Percentiles rank a stretch among this genome's conserved stretches.
Evolutionary conservation across 306 rosid species (phyloP).

Genomic region (Pyrus communis): DNA sequence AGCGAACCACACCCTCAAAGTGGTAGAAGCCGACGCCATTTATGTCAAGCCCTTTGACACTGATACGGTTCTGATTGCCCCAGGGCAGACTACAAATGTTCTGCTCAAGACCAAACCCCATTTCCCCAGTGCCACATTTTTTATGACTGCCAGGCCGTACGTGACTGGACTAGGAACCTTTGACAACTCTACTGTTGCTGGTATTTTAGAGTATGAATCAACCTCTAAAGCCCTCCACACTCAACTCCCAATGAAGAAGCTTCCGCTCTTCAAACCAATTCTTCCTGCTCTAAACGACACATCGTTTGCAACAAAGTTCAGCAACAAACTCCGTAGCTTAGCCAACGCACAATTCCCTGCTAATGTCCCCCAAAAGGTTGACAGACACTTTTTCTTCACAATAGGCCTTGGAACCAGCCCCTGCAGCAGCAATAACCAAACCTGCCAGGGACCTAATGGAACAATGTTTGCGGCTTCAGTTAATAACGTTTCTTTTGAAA

Average conservation of each 20-base stretch:
- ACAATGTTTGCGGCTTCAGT: conserved; percentile 67
- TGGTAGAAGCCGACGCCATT: conserved; percentile 52
- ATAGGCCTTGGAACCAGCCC: conserved; percentile 57
- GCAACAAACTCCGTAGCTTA: conserved; percentile 39
- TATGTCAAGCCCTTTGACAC: conserved; percentile 55
- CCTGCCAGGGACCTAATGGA: conserved; percentile 63
- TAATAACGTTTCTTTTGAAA: conserved; percentile 47
- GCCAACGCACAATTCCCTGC: conserved; percentile 45
- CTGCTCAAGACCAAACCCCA: conserved; percentile 45
- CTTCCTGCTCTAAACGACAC: conserved; percentile 63
- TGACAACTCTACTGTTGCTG: conserved; percentile 68
- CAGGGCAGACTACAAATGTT: conserved; percentile 65
- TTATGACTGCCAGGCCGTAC: conserved; percentile 56
- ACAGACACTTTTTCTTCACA: conserved; percentile 52
- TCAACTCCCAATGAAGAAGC: conserved; percentile 17
- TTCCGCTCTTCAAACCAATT: conserved; percentile 34
- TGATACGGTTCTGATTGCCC: conserved; percentile 41
- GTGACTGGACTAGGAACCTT: conserved; percentile 53
- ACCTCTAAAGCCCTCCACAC: conserved; percentile 12
- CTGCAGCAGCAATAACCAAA: conserved; percentile 29
- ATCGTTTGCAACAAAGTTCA: conserved; percentile 38
- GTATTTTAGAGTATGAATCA: conserved; percentile 40
- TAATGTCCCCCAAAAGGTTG: conserved; percentile 55
- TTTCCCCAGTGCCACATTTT: conserved; percentile 49
- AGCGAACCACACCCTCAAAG: conserved; percentile 54